Percentiles rank a stretch among this genome's conserved stretches.
These are phyloP conservation scores for Saprolegnia parasitica DNA, from an alignment of 352 stramenopile genomes.

Conservation along the genomic window DNA sequence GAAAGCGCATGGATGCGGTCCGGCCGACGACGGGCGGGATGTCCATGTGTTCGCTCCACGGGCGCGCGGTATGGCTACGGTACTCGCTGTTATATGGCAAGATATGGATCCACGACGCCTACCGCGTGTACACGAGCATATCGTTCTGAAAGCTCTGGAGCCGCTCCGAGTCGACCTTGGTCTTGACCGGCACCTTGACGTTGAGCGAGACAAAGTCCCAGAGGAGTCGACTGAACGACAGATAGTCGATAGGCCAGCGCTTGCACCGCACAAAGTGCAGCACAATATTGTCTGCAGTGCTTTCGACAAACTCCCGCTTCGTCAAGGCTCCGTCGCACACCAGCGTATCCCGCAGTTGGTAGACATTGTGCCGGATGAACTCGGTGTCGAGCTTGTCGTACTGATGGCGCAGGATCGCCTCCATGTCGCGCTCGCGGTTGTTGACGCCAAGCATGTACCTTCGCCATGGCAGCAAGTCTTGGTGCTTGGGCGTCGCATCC, in stretches of 20 bases:
- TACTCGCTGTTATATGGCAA: not conserved
- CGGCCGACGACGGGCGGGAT: not conserved
- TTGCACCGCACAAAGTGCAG: not conserved
- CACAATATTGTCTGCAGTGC: not conserved
- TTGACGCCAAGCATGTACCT: not conserved
- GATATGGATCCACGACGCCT: not conserved
- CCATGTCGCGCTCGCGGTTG: not conserved
- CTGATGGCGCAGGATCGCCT: not conserved
- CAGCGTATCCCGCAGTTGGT: not conserved
- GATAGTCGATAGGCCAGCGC: not conserved
- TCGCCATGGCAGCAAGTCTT: constrained; percentile 6
- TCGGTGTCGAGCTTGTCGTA: constrained; percentile 10
- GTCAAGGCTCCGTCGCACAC: not conserved
- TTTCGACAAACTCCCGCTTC: not conserved
- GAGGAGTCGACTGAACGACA: not conserved
- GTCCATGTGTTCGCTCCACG: constrained; percentile 1
- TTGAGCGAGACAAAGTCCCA: constrained; percentile 8
- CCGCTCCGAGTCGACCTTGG: not conserved
- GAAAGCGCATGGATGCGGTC: not conserved
- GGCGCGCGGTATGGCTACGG: not conserved
- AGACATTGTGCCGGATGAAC: not conserved
- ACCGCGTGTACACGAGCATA: constrained; percentile 1
- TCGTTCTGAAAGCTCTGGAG: constrained; percentile 2
- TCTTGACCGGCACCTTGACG: not conserved
- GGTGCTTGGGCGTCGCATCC: not conserved